Base-by-base conservation (phyloP, 2,329 filamentous ascomycete genomes). In the Aspergillus novoparasiticus region DNA sequence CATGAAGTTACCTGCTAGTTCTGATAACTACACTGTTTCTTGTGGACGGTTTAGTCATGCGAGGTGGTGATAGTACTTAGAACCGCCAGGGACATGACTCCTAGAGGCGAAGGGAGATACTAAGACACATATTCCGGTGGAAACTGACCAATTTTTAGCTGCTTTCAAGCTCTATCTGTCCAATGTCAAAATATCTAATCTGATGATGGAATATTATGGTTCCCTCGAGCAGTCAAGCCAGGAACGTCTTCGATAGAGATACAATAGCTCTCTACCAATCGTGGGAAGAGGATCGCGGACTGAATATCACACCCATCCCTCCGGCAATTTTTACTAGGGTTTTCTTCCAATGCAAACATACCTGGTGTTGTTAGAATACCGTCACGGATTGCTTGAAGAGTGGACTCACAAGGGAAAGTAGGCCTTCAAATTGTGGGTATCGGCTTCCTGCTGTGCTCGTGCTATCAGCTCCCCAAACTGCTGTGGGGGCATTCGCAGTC, bases 331-430 rank as follows among this genome's bases (percentile, higher is more conserved):
- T 43, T 26, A 50, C 67, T 55, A 69, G 48, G 75, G 73, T 57
- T 80, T 80, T 66, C 76, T 73, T 53, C 78, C 79, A 59, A 81
- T 80, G 66, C 76, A 79, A 60, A 81, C 75, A 61, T 81, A 81
- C 67, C 79, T 81, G 56, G 32, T 41, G 19, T 30, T 36, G 69
- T 78, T 56, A 76, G 68, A 54, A 48, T 46, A 30, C 11, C 21
- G 51, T 11, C 39, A 32, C 32, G 19, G 19, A 14, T 26, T 28
- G 26, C 41, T 16, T 5, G 16, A 51, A 14, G 21, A 6, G 11
- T 14, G n/a, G 23, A 26, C 80, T 65, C 69, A 82, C 80, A 82
- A 64, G 39, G 80, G 80, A 61, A 82, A 80, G 67, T 82, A 82
- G 63, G 80, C 75, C 61, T 81, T 82, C 46, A 82, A 57, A 19